phyloP scores from a whole-genome alignment of 306 rosid species.

The Abrus pulchellus region DNA sequence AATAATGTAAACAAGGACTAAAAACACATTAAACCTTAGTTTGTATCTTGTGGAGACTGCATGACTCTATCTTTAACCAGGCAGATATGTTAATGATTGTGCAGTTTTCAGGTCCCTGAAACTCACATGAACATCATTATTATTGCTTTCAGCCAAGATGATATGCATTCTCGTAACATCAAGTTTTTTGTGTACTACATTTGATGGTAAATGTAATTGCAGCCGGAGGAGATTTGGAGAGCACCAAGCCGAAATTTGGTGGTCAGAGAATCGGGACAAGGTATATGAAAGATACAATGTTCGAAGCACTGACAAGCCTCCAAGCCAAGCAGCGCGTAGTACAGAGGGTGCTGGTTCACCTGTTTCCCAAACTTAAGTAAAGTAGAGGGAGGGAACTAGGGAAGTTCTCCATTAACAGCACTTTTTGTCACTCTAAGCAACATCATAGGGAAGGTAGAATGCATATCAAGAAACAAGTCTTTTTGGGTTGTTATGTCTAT shows the following conservation, averaged over 20 bases:
- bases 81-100: not conserved
- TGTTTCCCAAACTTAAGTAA: constrained; percentile 63
- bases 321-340: constrained; percentile 62
- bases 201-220: constrained; percentile 50
- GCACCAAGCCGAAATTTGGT: constrained; percentile 98
- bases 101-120: not conserved
- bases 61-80: not conserved
- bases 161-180: too few species aligned
- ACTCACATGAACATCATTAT: not conserved
- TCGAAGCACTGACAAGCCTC: constrained; percentile 71
- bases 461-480: constrained; percentile 47
- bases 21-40: too few species aligned
- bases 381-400: constrained; percentile 49
- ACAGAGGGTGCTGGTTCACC: constrained; percentile 67
- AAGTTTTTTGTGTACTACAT: constrained; percentile 22
- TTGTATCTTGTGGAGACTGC: too few species aligned
- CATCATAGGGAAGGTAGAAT: constrained; percentile 50
- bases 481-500: constrained; percentile 41
- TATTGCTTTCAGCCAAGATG: not conserved
- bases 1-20: too few species aligned
- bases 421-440: constrained; percentile 57
- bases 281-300: constrained; percentile 91
- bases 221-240: constrained; percentile 99
- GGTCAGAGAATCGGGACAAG: constrained; percentile 93
- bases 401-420: constrained; percentile 59